Evolutionary conservation across 2,329 filamentous ascomycete genomes (phyloP).

Genomic region (Cladophialophora chaetospira): DNA sequence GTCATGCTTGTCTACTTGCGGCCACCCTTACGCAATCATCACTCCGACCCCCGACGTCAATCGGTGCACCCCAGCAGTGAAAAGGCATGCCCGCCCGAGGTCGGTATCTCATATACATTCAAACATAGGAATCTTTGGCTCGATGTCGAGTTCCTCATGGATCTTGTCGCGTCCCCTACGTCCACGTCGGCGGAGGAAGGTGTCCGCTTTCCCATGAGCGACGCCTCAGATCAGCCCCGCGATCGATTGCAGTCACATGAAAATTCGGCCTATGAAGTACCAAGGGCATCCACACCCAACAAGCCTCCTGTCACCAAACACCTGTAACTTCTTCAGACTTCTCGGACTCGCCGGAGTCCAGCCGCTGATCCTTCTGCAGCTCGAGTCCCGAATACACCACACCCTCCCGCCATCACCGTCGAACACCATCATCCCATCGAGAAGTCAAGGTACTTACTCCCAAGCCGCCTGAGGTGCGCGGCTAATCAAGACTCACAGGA

Average conservation of each 20-base stretch:
- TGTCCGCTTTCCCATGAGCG: conserved; percentile 14
- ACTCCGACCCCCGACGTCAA: not conserved
- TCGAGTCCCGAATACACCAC: conserved; percentile 62
- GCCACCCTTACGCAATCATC: not conserved
- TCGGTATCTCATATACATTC: conserved; percentile 49
- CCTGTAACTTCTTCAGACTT: conserved; percentile 44
- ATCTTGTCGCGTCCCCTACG: conserved; percentile 33
- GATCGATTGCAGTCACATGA: conserved; percentile 46
- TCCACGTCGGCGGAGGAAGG: conserved; percentile 29
- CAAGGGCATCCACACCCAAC: conserved; percentile 11
- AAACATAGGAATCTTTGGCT: conserved; percentile 53
- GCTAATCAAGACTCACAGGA: conserved; percentile 57
- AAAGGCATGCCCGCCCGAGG: conserved; percentile 6
- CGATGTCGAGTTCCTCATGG: conserved; percentile 33
- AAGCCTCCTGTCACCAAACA: conserved; percentile 45
- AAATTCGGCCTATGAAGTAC: conserved; percentile 48
- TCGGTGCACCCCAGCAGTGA: not conserved
- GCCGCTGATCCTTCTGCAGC: conserved; percentile 40
- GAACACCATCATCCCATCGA: conserved; percentile 61
- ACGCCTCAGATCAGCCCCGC: conserved; percentile 42
- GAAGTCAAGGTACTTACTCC: conserved; percentile 59
- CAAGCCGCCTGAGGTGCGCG: not conserved
- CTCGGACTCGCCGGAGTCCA: not conserved
- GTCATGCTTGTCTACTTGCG: no score
- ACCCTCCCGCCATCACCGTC: conserved; percentile 66